Conservation (phyloP, 305 asterid genomes). For the Rubia occidens region DNA sequence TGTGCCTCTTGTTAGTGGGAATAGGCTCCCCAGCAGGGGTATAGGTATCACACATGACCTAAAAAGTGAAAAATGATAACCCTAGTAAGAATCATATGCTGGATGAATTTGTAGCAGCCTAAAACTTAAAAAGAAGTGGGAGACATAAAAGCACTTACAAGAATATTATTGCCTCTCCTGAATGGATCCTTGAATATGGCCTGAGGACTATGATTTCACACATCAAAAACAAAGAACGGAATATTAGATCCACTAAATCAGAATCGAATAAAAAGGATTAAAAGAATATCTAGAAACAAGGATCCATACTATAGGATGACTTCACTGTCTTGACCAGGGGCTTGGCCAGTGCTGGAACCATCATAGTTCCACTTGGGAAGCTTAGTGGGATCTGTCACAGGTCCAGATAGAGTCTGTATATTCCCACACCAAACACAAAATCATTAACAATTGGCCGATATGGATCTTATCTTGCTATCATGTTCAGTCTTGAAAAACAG, state of each 20-base stretch:
- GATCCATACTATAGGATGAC: conserved; percentile 54
- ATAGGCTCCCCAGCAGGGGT: conserved; percentile 75
- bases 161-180: conserved; percentile 62
- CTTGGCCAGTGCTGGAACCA: conserved; percentile 79
- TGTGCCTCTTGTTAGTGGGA: conserved; percentile 67
- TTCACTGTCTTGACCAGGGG: conserved; percentile 80
- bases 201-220: conserved; percentile 43
- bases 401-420: conserved; percentile 47
- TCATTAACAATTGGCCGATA: background rate
- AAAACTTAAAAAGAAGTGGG: no score
- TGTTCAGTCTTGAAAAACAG: background rate
- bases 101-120: background rate
- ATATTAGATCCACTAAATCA: background rate
- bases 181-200: conserved; percentile 75
- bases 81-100: background rate
- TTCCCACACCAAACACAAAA: conserved; percentile 11
- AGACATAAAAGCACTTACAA: conserved; percentile 34
- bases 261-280: background rate
- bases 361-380: conserved; percentile 84
- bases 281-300: background rate
- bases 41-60: conserved; percentile 79
- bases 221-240: background rate
- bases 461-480: background rate
- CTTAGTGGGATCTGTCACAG: conserved; percentile 52
- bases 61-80: background rate